Base-by-base conservation (phyloP, 352 stramenopile species). In the Pythium volutum region DNA sequence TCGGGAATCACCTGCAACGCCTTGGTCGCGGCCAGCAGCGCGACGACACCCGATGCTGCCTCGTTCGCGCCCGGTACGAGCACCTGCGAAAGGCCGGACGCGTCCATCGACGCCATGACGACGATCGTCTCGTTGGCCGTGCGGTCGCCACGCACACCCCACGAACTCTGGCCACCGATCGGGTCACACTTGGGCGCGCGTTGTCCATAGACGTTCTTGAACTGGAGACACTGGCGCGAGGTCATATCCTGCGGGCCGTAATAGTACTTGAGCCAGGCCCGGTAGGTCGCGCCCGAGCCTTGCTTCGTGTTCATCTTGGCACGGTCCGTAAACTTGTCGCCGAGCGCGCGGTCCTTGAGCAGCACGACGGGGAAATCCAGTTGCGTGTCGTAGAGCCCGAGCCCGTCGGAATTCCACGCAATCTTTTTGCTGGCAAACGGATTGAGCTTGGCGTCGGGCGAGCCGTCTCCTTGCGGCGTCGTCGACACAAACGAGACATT, bases 221-320 rank as follows among this genome's bases (percentile, higher is more conserved):
- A 92, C 45, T 48, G 55, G n/a, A 95, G 64, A 49, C 85, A 95
- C 49, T 83, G 72, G 42, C 77, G 26, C 54, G 85, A 93, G 47
- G 79, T 80, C 83, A 93, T 93, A 1, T 76, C 66, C 45, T 77
- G 51, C 2, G 85, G 85, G 2, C 85, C 85, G 69, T 91, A 93
- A 63, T 93, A 93, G 59, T 89, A 92, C 58, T 92, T 88, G 79
- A 92, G 89, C 53, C 81, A 87, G 10, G 78, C 79, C 27, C 75
- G 84, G 70, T 91, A 92, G 22, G 80, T 90, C 5, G 77, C 74
- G 9, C 78, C 81, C 5, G 56, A 56, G 9, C 51, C 47, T 4
- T 33, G 45, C 33, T 90, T 71, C 6, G 75, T 12, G 66, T 93
- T 95, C 48, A 73, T 86, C 29, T 75, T 58, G 10, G 81, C 85